Evolutionary conservation across 768 basidiomycete species (phyloP).

Genomic region (Boletus subparvulus): DNA sequence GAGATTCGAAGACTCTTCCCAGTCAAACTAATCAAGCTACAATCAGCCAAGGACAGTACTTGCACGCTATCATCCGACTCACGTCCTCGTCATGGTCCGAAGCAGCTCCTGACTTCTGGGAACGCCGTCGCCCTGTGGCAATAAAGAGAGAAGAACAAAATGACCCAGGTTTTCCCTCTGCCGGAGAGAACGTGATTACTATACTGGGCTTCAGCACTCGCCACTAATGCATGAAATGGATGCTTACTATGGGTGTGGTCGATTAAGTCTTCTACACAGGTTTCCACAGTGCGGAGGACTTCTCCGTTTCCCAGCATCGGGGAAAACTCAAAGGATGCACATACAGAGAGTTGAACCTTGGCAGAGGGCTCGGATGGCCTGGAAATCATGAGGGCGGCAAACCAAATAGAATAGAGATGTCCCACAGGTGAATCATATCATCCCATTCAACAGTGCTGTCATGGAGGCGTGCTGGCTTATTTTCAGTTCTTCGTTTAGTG

Average conservation of each 20-base stretch:
- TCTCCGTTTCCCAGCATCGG: constrained; percentile 4
- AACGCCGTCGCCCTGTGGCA: no score
- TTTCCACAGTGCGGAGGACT: background rate
- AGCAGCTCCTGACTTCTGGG: background rate
- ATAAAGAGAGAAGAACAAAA: background rate
- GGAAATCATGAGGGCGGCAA: background rate
- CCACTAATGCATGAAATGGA: background rate
- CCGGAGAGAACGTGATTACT: background rate
- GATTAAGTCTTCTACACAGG: background rate
- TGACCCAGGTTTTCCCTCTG: background rate
- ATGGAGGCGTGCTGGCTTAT: background rate
- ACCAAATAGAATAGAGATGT: no score
- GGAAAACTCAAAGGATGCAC: constrained; percentile 2
- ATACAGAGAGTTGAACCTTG: background rate
- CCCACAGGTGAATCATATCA: background rate
- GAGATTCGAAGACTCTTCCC: background rate
- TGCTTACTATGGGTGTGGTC: background rate
- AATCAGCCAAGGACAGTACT: background rate
- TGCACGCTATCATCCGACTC: background rate
- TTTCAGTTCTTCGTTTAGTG: background rate
- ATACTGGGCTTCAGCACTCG: background rate
- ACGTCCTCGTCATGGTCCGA: background rate
- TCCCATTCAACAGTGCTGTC: constrained; percentile 1
- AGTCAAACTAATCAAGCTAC: background rate
- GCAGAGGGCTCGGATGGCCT: background rate